Base-by-base conservation (phyloP, 2,329 filamentous ascomycete species). In the Penicillium sp. region DNA sequence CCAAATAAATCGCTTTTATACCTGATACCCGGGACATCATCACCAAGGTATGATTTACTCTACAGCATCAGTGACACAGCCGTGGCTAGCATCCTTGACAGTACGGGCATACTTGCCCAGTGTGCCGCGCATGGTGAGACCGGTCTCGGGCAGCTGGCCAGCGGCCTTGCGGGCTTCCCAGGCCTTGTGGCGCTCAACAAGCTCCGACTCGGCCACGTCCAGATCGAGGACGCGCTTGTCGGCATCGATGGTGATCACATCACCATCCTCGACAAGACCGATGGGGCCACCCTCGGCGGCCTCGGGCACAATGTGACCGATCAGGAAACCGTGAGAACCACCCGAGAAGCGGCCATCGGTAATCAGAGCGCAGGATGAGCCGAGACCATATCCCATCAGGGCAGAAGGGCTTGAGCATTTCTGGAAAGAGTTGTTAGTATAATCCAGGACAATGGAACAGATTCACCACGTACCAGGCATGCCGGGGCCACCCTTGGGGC, bases 251-350 rank as follows among this genome's bases (percentile, higher is more conserved):
- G 83, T 81, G 56, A 95, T 85, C 47, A 77, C 77, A 65, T 95
- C 89, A 22, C 89, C 89, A 57, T 95, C 84, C 58, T 79, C 68
- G n/a, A 93, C 85, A 9, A 95, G 77, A 11, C 80, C 89, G 52
- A 95, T 93, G 2, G 89, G 89, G 0, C 89, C 89, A 40, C 89
- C 89, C 55, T 87, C 86, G 64, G 87, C 84, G 7, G 89, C 89
- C 72, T 95, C 89, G 22, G 89, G 89, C 32, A 90, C 87, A 52
- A 95, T 86, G 70, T 93, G 87, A 18, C 31, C 87, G 60, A 93
- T 91, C 57, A 93, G 74, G 78, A 93, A 93, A 31, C 87, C 87
- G 77, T 93, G 87, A 51, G 81, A 86, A 42, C 87, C 89, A 47
- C 89, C 89, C 7, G 67, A 70, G 63, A 70, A 71, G 40, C 69